Conservation (phyloP, 805 yeast genomes). For the Cyberlindnera xylosilytica region DNA sequence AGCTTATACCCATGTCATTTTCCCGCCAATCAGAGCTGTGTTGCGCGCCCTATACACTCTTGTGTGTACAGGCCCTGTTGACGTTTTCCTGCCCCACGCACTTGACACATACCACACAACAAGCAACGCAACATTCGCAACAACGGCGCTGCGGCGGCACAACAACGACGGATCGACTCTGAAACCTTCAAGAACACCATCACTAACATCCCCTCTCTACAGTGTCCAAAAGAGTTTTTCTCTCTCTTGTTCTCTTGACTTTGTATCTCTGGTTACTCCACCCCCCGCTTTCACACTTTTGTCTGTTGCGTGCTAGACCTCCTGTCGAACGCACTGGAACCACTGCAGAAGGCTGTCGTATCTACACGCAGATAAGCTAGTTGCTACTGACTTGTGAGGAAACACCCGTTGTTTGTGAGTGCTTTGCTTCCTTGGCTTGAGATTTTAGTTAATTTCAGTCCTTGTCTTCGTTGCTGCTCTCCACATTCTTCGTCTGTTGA, state of each 20-base stretch:
- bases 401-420: constrained; percentile 1
- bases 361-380: neutral
- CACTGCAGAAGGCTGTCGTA: constrained; percentile 1
- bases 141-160: neutral
- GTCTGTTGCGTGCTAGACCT: constrained; percentile 6
- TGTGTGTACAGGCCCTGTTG: neutral
- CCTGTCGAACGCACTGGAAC: neutral
- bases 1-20: neutral
- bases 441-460: constrained; percentile 8
- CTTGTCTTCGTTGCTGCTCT: neutral
- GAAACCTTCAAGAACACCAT: neutral
- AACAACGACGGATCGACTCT: neutral
- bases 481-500: constrained; percentile 3
- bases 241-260: constrained; percentile 15
- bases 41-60: neutral
- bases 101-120: constrained; percentile 2
- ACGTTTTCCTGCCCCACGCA: neutral
- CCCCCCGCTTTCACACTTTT: constrained; percentile 4
- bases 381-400: constrained; percentile 5
- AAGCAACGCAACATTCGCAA: no score
- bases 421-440: neutral
- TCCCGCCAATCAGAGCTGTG: neutral
- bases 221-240: constrained; percentile 13
- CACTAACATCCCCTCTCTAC: neutral
- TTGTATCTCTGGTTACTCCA: constrained; percentile 14